Evolutionary conservation across 192 early-diverging fungal genomes (phyloP).

Genomic region (Entophlyctis helioformis): DNA sequence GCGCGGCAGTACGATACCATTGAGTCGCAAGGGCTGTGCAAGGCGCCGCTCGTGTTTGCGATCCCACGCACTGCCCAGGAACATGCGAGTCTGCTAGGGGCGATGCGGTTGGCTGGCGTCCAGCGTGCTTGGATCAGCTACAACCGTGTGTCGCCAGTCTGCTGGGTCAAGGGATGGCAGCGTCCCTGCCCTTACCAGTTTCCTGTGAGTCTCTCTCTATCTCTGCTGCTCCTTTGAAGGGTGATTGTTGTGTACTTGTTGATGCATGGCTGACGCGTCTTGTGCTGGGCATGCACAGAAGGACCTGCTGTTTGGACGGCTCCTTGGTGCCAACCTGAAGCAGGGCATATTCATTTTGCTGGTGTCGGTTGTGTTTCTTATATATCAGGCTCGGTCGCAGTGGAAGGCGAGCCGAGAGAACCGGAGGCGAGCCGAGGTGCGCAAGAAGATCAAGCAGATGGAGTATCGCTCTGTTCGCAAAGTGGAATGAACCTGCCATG

Average conservation of each 20-base stretch:
- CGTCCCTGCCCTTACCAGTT: slow-evolving; percentile 3
- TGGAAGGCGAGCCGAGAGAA: slow-evolving; percentile 1
- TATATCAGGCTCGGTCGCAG: slow-evolving; percentile 9
- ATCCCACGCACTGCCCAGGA: slow-evolving; percentile 6
- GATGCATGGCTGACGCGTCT: too few relatives aligned
- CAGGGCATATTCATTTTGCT: slow-evolving; percentile 13
- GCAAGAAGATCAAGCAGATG: slow-evolving; percentile 4
- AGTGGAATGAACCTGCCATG: too few relatives aligned
- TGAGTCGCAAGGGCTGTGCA: slow-evolving; percentile 4
- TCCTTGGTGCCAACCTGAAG: slow-evolving; percentile 11
- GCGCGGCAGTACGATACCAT: not conserved
- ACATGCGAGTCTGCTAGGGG: not conserved
- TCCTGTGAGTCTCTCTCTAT: not conserved
- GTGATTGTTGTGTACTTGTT: not conserved
- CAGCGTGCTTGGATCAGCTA: slow-evolving; percentile 10
- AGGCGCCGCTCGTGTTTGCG: slow-evolving; percentile 1
- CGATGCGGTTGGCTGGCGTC: not conserved
- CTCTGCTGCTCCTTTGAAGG: not conserved
- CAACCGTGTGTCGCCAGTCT: slow-evolving; percentile 1
- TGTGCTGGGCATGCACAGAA: not conserved
- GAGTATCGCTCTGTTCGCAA: slow-evolving; percentile 8
- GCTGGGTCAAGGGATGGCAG: slow-evolving; percentile 9
- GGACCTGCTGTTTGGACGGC: slow-evolving; percentile 2
- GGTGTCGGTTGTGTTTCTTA: slow-evolving; percentile 4
- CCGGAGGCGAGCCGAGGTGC: slow-evolving; percentile 7